Percentiles rank a stretch among this genome's conserved stretches.
Evolutionary conservation across 2,329 filamentous ascomycete species (phyloP).

Genomic region (Talaromyces sp.): DNA sequence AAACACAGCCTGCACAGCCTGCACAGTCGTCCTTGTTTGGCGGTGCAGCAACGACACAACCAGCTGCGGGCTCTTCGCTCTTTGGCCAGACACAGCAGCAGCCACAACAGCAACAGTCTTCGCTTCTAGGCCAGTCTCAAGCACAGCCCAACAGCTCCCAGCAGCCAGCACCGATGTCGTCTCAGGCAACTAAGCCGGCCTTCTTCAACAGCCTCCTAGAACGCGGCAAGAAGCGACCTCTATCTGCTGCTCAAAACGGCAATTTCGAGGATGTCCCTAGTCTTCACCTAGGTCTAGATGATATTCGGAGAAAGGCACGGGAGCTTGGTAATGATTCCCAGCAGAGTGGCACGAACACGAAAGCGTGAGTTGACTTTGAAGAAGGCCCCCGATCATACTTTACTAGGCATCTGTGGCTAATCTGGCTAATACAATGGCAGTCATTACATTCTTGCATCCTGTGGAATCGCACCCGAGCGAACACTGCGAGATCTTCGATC

Average conservation of each 20-base stretch:
- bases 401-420: neutral
- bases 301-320: slow-evolving; percentile 76
- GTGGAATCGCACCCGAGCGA: slow-evolving; percentile 83
- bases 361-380: slow-evolving; percentile 52
- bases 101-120: slow-evolving; percentile 16
- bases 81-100: slow-evolving; percentile 25
- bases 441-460: slow-evolving; percentile 90
- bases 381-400: neutral
- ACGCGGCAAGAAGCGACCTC: slow-evolving; percentile 67
- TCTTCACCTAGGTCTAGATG: slow-evolving; percentile 86
- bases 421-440: slow-evolving; percentile 44
- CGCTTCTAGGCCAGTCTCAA: slow-evolving; percentile 32
- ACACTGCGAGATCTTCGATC: slow-evolving; percentile 84
- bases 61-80: neutral
- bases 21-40: no score
- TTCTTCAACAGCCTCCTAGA: slow-evolving; percentile 68
- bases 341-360: slow-evolving; percentile 48
- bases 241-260: slow-evolving; percentile 58
- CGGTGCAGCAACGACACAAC: slow-evolving; percentile 11
- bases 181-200: slow-evolving; percentile 53
- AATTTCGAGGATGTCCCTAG: slow-evolving; percentile 78
- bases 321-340: slow-evolving; percentile 65
- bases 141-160: slow-evolving; percentile 25
- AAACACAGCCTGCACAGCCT: slow-evolving; percentile 10
- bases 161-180: slow-evolving; percentile 27